Conservation (phyloP, 352 stramenopile genomes). For the Plasmopara viticola region DNA sequence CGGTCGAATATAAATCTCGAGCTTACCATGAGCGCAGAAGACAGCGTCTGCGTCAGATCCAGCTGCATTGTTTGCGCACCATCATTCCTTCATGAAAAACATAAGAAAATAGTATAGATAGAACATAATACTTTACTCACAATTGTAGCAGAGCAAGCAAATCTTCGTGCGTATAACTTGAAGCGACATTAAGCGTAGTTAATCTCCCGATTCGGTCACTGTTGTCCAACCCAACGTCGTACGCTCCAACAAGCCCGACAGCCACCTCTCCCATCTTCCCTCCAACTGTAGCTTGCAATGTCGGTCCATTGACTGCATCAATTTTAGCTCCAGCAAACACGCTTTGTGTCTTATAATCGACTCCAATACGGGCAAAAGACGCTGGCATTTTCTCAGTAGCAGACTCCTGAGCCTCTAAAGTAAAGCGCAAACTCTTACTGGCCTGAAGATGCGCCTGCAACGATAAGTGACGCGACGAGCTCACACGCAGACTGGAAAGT, state of each 20-base stretch:
- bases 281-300: constrained; percentile 52
- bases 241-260: constrained; percentile 49
- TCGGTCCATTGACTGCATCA: constrained; percentile 74
- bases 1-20: constrained; percentile 57
- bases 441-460: constrained; percentile 62
- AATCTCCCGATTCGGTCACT: constrained; percentile 62
- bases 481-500: constrained; percentile 52
- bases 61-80: constrained; percentile 51
- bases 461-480: constrained; percentile 59
- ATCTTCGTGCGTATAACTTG: constrained; percentile 61
- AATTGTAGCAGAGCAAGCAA: constrained; percentile 63
- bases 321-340: constrained; percentile 64
- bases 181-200: constrained; percentile 51
- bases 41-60: constrained; percentile 54
- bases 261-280: constrained; percentile 38
- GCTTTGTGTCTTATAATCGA: constrained; percentile 41
- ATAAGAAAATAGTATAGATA: constrained; percentile 1
- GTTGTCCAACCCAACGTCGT: constrained; percentile 75
- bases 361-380: constrained; percentile 68
- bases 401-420: constrained; percentile 64
- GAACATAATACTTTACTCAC: constrained; percentile 26
- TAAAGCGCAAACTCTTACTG: constrained; percentile 51
- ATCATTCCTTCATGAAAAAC: constrained; percentile 39
- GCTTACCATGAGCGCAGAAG: constrained; percentile 51
- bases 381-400: constrained; percentile 57